These are phyloP conservation scores for Trypanosoma brucei DNA, from an alignment of 208 protist species.

Conservation along the genomic window DNA sequence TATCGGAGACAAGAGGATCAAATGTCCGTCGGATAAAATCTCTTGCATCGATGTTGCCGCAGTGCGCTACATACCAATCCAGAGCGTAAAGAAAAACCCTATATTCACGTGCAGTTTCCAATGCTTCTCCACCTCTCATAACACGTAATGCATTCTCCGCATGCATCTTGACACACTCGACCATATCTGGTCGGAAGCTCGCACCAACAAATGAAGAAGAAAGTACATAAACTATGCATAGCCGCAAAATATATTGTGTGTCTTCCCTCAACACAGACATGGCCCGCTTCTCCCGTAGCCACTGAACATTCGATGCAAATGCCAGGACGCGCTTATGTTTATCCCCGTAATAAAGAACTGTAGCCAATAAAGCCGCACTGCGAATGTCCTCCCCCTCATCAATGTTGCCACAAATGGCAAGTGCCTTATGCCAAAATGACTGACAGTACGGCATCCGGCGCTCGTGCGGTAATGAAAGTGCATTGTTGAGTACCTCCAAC, in stretches of 20 bases:
- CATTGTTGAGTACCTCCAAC: constrained; percentile 1
- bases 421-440: constrained; percentile 10
- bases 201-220: constrained; percentile 3
- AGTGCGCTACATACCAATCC: constrained; percentile 20
- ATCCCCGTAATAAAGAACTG: constrained; percentile 17
- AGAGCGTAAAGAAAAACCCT: constrained; percentile 20
- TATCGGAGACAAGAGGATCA: constrained; percentile 10
- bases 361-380: constrained; percentile 6
- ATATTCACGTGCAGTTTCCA: constrained; percentile 15
- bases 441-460: constrained; percentile 6
- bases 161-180: constrained; percentile 5
- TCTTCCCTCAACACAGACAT: constrained; percentile 3
- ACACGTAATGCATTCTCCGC: neutral
- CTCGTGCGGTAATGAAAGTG: constrained; percentile 6
- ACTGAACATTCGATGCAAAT: neutral
- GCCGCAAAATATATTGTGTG: constrained; percentile 1
- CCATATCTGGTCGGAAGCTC: neutral
- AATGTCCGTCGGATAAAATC: constrained; percentile 10
- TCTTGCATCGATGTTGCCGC: neutral
- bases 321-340: constrained; percentile 12
- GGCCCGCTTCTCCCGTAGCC: neutral
- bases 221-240: constrained; percentile 19
- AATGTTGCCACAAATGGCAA: constrained; percentile 11
- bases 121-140: neutral
- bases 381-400: constrained; percentile 5